These are phyloP conservation scores for Oryza coarctata DNA, from an alignment of 176 grass and related monocot genomes.

Conservation along the genomic window DNA sequence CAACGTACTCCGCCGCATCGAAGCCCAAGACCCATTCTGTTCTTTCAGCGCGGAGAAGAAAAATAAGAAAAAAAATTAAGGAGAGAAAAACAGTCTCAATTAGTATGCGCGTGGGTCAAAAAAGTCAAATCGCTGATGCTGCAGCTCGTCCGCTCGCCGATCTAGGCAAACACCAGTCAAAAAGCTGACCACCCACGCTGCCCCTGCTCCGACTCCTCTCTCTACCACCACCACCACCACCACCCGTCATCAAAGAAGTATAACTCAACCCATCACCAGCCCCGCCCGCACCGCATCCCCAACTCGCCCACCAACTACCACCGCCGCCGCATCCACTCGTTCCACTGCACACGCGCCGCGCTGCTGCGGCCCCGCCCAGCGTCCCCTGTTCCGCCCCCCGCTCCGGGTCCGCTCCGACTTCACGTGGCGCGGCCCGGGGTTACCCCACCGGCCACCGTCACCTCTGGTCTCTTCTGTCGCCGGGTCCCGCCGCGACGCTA, in stretches of 20 bases:
- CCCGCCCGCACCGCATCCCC: not conserved
- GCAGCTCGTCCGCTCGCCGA: slow-evolving; percentile 33
- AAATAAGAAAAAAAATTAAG: no score
- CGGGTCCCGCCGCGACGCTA: slow-evolving; percentile 23
- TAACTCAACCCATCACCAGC: not conserved
- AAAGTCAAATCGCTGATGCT: slow-evolving; percentile 43
- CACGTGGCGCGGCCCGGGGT: slow-evolving; percentile 35
- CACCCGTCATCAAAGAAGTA: not conserved
- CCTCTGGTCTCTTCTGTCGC: not conserved
- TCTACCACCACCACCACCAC: not conserved
- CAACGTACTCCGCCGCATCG: no score
- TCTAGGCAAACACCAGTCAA: slow-evolving; percentile 27
- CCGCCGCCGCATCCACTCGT: not conserved
- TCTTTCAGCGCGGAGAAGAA: no score
- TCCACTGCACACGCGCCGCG: not conserved
- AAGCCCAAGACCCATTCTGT: no score
- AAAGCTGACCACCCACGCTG: slow-evolving; percentile 27
- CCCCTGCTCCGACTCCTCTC: not conserved
- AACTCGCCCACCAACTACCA: slow-evolving; percentile 17
- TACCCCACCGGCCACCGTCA: not conserved
- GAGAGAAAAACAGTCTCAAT: no score
- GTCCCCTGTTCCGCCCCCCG: not conserved
- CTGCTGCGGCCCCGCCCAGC: not conserved
- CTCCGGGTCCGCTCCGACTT: slow-evolving; percentile 15
- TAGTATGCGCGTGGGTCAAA: no score